Percentiles rank a stretch among this genome's conserved stretches.
Conservation (phyloP, 1,284 basidiomycete genomes). For the Ceratobasidium sp. region DNA sequence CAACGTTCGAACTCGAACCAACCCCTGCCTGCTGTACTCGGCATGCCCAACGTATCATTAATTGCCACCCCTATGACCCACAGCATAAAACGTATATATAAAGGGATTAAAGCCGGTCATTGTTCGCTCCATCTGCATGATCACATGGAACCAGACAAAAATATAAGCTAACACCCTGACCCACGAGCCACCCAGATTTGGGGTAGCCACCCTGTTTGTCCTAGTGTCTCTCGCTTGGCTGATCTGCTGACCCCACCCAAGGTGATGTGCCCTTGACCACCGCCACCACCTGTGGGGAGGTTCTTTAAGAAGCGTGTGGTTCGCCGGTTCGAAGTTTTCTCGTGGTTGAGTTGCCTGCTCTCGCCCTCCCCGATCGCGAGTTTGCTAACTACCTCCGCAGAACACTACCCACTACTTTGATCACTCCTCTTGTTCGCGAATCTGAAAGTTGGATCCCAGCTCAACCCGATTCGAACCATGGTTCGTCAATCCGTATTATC, state of each 20-base stretch:
- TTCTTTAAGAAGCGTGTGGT: neutral
- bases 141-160: too few species aligned
- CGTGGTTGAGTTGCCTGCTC: neutral
- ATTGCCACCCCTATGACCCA: too few species aligned
- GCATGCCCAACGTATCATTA: too few species aligned
- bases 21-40: too few species aligned
- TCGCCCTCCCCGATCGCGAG: too few species aligned
- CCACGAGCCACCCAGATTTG: slow-evolving; percentile 22
- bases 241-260: neutral
- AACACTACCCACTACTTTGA: too few species aligned
- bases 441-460: neutral
- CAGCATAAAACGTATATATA: too few species aligned
- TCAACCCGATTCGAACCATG: neutral
- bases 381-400: too few species aligned
- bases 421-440: too few species aligned
- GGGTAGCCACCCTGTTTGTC: slow-evolving; percentile 33
- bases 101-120: too few species aligned
- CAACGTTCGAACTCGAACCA: too few species aligned
- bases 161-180: slow-evolving; percentile 18
- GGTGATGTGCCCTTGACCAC: slow-evolving; percentile 6
- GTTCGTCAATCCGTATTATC: neutral
- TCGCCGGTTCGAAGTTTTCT: neutral
- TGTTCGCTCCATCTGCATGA: too few species aligned
- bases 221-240: slow-evolving; percentile 16
- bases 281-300: neutral